These are phyloP conservation scores for Gymnopilus junonius DNA, from an alignment of 768 basidiomycete species.

Conservation along the genomic window DNA sequence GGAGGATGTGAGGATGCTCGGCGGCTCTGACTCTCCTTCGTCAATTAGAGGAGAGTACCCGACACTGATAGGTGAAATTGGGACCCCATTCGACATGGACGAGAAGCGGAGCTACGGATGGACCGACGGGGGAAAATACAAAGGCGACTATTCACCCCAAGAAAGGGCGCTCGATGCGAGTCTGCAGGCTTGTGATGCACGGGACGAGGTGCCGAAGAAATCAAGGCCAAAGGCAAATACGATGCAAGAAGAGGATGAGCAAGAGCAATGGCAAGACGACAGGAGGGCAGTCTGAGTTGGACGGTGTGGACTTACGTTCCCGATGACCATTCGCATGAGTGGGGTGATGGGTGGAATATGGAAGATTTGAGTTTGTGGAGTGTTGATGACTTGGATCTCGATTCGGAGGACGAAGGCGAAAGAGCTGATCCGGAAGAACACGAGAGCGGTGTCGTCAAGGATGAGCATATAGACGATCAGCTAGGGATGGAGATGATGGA, in stretches of 20 bases:
- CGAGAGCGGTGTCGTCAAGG: background rate
- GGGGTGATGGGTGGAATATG: slow-evolving; percentile 97
- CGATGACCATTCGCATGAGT: slow-evolving; percentile 75
- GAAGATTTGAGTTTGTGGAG: slow-evolving; percentile 95
- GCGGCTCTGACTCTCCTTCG: no score
- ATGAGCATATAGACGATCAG: background rate
- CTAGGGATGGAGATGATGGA: background rate
- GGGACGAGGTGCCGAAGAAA: background rate
- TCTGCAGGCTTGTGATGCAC: slow-evolving; percentile 72
- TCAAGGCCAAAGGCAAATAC: background rate
- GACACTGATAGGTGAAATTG: slow-evolving; percentile 95
- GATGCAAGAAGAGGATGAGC: background rate
- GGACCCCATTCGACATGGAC: slow-evolving; percentile 95
- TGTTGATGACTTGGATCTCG: slow-evolving; percentile 59
- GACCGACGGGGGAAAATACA: slow-evolving; percentile 64
- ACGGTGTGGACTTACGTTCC: slow-evolving; percentile 91
- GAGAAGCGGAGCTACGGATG: slow-evolving; percentile 83
- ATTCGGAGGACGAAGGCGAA: slow-evolving; percentile 15
- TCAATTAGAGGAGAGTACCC: slow-evolving; percentile 67
- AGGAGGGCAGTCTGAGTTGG: slow-evolving; percentile 57
- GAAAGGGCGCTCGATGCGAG: slow-evolving; percentile 89
- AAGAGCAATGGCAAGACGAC: background rate
- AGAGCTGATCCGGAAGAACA: slow-evolving; percentile 15
- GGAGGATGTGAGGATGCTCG: slow-evolving; percentile 53
- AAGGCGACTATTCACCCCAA: slow-evolving; percentile 79